phyloP scores from a whole-genome alignment of 2,329 filamentous ascomycete genomes.

The Diaporthe aspalathi region DNA sequence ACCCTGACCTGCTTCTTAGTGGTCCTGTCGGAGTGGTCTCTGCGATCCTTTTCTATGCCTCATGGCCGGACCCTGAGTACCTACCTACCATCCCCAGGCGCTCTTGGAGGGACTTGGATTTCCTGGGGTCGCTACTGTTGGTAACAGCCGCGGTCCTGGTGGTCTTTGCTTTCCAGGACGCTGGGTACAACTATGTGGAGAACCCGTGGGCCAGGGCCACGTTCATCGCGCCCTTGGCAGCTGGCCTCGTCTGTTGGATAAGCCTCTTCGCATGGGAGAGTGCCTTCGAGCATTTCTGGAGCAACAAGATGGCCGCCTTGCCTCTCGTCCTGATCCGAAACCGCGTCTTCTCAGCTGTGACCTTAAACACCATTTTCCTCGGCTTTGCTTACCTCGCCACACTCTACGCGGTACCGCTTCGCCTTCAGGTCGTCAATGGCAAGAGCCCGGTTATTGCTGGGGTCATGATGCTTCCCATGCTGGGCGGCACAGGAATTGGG shows the following conservation, averaged over 20 bases:
- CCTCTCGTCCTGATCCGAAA: slow-evolving; percentile 62
- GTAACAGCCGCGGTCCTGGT: slow-evolving; percentile 65
- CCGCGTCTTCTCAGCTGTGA: slow-evolving; percentile 56
- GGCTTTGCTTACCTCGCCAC: slow-evolving; percentile 63
- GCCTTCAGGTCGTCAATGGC: slow-evolving; percentile 62
- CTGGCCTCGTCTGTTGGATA: slow-evolving; percentile 51
- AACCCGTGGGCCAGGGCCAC: slow-evolving; percentile 55
- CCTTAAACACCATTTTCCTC: slow-evolving; percentile 58
- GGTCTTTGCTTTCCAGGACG: slow-evolving; percentile 69
- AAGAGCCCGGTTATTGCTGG: slow-evolving; percentile 60
- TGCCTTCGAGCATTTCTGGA: slow-evolving; percentile 47
- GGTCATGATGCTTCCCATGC: slow-evolving; percentile 65
- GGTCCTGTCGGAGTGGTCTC: slow-evolving; percentile 62
- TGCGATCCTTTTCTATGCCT: slow-evolving; percentile 57
- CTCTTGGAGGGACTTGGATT: slow-evolving; percentile 64
- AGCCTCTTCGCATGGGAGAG: slow-evolving; percentile 55
- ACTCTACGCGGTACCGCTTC: slow-evolving; percentile 61
- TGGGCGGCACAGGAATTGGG: slow-evolving; percentile 60
- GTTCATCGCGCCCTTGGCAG: slow-evolving; percentile 56
- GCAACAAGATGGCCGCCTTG: slow-evolving; percentile 54
- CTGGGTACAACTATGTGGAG: slow-evolving; percentile 46
- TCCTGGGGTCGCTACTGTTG: slow-evolving; percentile 64
- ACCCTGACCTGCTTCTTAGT: slow-evolving; percentile 48
- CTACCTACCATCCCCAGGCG: slow-evolving; percentile 53
- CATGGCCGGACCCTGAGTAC: slow-evolving; percentile 61